Evolutionary conservation across 495 filamentous ascomycete species (phyloP), one percentile per base, ranked within the genome.

Genomic region (Podospora australis): DNA sequence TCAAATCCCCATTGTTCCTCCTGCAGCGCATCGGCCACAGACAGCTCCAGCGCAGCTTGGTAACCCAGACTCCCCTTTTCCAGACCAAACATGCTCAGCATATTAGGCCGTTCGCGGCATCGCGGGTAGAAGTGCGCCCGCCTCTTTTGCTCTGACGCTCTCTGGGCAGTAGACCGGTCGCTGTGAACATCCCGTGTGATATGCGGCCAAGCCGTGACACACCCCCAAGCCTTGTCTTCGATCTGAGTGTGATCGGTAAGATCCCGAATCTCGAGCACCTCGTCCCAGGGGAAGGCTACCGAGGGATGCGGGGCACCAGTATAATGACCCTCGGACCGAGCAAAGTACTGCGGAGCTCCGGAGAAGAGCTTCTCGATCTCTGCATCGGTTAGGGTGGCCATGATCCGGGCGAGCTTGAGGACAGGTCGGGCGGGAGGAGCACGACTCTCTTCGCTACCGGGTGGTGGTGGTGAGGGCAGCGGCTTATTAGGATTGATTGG

Each of bases 1-100:
- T 71, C 62, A 39, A 74, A 71, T 16, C 77, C 70, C 41, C 71
- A 71, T 53, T 72, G 72, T 52, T 75, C 68, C 40, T 74, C 69
- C 48, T 77, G 70, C 21, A 81, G 57, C 5, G 76, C 70, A 58
- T 89, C 86, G 11, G 81, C 78, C 19, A 84, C 75, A 0, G 77
- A 70, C 14, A 86, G 66, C 62, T 90, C 83, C 16, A 90, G 69
- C 14, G 82, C 87, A 42, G 86, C 79, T 49, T 81, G 76, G 55
- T 82, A 87, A n/a, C 86, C 87, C 20, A 88, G 65, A 26, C 84
- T 84, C 4, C 87, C 87, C 32, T 80, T 79, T 58, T 91, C 87
- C 32, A 78, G 67, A 36, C 85, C 81, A 47, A 82, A 80, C 64
- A 79, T 81, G 56, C 81, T 83, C 36, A 89, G 70, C 86, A 90